Conservation (phyloP, 208 protist species). For the Acanthamoeba quina region DNA sequence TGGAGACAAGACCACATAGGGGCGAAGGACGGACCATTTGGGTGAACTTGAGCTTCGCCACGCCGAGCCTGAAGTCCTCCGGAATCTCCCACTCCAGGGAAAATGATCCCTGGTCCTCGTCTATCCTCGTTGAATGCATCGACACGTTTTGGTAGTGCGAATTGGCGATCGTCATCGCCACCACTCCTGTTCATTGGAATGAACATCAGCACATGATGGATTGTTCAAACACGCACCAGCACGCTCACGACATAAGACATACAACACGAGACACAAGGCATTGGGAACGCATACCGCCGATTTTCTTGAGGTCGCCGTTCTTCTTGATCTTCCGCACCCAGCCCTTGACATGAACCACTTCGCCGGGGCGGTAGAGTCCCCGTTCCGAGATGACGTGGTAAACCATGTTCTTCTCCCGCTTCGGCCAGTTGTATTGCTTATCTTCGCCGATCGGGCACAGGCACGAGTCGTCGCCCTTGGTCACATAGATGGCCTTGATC, state of each 20-base stretch:
- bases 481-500: background rate
- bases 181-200: background rate
- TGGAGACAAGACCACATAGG: background rate
- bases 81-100: background rate
- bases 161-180: background rate
- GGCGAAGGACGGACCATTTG: background rate
- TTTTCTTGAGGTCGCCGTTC: background rate
- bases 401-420: background rate
- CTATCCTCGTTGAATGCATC: background rate
- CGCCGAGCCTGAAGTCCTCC: background rate
- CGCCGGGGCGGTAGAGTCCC: constrained; percentile 14
- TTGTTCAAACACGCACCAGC: background rate
- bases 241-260: background rate
- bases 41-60: constrained; percentile 18
- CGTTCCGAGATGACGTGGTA: constrained; percentile 30
- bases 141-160: background rate
- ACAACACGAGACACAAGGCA: background rate
- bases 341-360: background rate
- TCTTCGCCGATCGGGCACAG: background rate
- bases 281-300: background rate
- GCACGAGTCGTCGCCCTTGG: constrained; percentile 9
- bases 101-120: background rate
- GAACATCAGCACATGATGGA: too few relatives aligned
- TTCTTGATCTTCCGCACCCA: constrained; percentile 26
- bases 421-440: background rate